Conservation (phyloP, 179 eudicot genomes). For the Silene noctiflora region DNA sequence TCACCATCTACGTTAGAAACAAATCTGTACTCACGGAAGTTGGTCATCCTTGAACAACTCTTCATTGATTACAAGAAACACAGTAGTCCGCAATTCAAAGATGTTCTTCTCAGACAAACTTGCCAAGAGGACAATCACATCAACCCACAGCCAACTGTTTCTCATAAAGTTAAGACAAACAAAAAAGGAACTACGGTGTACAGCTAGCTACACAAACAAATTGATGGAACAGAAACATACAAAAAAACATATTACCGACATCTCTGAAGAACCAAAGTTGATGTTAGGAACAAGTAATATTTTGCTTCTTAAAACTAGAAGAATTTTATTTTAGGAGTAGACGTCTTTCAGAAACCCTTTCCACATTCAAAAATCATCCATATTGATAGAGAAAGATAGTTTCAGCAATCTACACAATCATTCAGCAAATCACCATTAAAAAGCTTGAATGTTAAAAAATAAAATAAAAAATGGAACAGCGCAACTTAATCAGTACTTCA, state of each 20-base stretch:
- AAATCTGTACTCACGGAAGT: not conserved
- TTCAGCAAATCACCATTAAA: not conserved
- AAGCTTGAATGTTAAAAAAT: not conserved
- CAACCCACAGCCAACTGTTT: not conserved
- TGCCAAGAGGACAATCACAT: not conserved
- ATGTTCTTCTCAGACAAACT: no score
- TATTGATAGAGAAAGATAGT: slow-evolving; percentile 3
- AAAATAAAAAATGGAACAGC: not conserved
- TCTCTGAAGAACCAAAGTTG: no score
- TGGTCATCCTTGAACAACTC: not conserved
- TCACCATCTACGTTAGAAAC: not conserved
- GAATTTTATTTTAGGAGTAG: not conserved
- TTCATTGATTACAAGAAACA: not conserved
- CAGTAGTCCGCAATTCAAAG: not conserved
- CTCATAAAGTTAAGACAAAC: no score
- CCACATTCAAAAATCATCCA: not conserved
- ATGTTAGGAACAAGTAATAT: no score
- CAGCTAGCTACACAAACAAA: no score
- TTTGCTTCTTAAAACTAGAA: no score
- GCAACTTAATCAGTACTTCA: not conserved
- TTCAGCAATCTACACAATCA: slow-evolving; percentile 1
- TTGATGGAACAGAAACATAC: no score
- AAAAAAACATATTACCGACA: no score
- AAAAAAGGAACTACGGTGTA: no score
- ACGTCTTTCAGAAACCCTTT: not conserved